Evolutionary conservation across 1,139 yeast genomes (phyloP), one percentile per base, ranked within the genome.

Genomic region (Debaryomyces udenii): DNA sequence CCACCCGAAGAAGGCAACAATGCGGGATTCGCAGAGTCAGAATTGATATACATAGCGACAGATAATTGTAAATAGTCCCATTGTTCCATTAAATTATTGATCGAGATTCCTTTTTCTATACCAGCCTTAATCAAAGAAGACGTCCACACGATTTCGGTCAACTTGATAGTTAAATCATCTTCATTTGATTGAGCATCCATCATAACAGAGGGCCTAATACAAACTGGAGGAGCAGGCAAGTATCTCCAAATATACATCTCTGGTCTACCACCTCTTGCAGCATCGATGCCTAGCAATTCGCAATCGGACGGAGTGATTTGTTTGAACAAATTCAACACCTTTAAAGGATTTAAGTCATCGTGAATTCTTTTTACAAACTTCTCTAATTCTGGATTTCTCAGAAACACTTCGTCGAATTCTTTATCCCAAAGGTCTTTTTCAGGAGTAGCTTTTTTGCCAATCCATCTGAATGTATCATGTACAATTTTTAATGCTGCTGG

Each of bases 181-280:
- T 94, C 99, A 64, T 94, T 94, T 27, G 95, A 85, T 34, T 91
- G 89, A 44, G 93, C 96, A 60, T 89, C 94, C 90, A 89, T 89
- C 74, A 81, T 75, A 27, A 94, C 98, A 5, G 98, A 91, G 1
- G 99, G 99, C 53, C 99, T 81, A 42, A 94, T 93, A 74, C 99
- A 94, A 16, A 94, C 97, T 0, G 99, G 99, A 1, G 99, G 99
- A 0, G 98, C 99, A 0, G 99, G 99, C 41, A 94, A 75, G 61
- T 91, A 94, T 56, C 96, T 78, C 99, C 99, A 94, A 35, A 94
- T 80, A 62, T 91, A 93, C 79, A 86, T 89, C 64, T 93, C 99
- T 2, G 99, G 99, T 50, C 99, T 77, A 30, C 98, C 97, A 27
- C 91, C 89, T 50, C 82, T 76, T 3, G 87, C 75, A 1, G 97